phyloP scores from a whole-genome alignment of 2,329 filamentous ascomycete genomes.

The Lizonia empirigonia region DNA sequence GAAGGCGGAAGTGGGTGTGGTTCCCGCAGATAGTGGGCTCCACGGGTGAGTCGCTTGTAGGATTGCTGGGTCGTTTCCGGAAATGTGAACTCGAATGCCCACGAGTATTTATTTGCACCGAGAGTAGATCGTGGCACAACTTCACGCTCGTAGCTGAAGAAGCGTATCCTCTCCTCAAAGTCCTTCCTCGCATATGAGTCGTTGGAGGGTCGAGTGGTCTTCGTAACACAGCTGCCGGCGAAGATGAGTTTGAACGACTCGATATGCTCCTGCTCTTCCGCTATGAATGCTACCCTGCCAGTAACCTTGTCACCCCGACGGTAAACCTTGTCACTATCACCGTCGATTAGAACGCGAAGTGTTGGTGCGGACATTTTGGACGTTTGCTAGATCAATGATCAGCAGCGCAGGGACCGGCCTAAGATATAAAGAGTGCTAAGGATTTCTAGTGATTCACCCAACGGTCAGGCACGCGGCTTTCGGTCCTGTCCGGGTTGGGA shows the following conservation, averaged over 20 bases:
- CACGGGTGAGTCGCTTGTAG: constrained; percentile 35
- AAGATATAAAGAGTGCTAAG: constrained; percentile 27
- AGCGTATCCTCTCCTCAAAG: constrained; percentile 36
- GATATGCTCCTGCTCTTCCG: constrained; percentile 36
- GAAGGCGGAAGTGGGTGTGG: constrained; percentile 44
- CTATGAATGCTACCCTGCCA: constrained; percentile 38
- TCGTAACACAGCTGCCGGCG: constrained; percentile 41
- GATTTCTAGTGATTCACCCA: constrained; percentile 19
- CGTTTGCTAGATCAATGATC: constrained; percentile 11
- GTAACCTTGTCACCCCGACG: constrained; percentile 42
- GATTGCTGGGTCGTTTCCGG: constrained; percentile 38
- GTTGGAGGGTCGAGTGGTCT: constrained; percentile 35
- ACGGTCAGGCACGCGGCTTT: constrained; percentile 35
- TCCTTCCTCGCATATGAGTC: constrained; percentile 23
- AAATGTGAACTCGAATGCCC: constrained; percentile 46
- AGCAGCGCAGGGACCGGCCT: constrained; percentile 38
- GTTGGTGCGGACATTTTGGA: constrained; percentile 34
- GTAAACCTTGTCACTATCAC: constrained; percentile 37
- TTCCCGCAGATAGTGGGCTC: constrained; percentile 36
- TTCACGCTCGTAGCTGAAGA: constrained; percentile 39
- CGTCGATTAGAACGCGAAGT: constrained; percentile 41
- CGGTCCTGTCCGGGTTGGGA: constrained; percentile 34
- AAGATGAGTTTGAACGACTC: constrained; percentile 39
- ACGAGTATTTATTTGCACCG: constrained; percentile 37
- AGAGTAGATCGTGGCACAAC: constrained; percentile 28